Conservation (phyloP, 345 rosid genomes). For the Ailanthus altissimus region DNA sequence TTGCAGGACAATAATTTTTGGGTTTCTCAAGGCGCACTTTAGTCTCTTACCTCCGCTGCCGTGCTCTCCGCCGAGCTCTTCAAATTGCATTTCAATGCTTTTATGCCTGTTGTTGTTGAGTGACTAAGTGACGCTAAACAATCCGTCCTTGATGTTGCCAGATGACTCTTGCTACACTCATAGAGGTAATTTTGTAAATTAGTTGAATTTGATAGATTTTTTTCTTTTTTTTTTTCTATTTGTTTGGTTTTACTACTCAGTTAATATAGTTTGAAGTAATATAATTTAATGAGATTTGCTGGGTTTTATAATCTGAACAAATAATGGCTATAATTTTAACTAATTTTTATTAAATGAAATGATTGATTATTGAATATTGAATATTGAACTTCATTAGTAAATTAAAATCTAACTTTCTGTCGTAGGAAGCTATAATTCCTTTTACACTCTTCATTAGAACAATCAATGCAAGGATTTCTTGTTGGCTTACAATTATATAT, state of each 20-base stretch:
- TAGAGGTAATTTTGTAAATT: conserved; percentile 61
- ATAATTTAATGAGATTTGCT: background rate
- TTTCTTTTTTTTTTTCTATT: background rate
- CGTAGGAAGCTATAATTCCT: background rate
- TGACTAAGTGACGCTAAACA: conserved; percentile 88
- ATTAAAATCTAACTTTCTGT: background rate
- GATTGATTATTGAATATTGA: background rate
- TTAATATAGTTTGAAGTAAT: background rate
- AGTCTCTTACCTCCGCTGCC: conserved; percentile 95
- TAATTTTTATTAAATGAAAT: background rate
- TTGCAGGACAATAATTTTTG: conserved; percentile 89
- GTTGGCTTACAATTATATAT: conserved; percentile 40
- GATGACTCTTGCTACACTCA: conserved; percentile 94
- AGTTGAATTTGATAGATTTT: background rate
- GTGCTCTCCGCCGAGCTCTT: conserved; percentile 91
- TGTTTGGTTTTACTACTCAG: background rate
- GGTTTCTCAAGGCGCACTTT: conserved; percentile 93
- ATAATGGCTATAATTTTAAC: background rate
- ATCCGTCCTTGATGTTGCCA: conserved; percentile 92
- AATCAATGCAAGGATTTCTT: background rate
- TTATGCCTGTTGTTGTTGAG: conserved; percentile 92
- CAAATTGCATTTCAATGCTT: conserved; percentile 90
- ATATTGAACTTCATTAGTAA: background rate
- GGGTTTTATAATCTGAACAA: background rate
- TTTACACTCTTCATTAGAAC: background rate